Percentiles rank a stretch among this genome's conserved stretches.
Evolutionary conservation across 495 filamentous ascomycete genomes (phyloP).

Genomic region (Acidomyces sp.): DNA sequence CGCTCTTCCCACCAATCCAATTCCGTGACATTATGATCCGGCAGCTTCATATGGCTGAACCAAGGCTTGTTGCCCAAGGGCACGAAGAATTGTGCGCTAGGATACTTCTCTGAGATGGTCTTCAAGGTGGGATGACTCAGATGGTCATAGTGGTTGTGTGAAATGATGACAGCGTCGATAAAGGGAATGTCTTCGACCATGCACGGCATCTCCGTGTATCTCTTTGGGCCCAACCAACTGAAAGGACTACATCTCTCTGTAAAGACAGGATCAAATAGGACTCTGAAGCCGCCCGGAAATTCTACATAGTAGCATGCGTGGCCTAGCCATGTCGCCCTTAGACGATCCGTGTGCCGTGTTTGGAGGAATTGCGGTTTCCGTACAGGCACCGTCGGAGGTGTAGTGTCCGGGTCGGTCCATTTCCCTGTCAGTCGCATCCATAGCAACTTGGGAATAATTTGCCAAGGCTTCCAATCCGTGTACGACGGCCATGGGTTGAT

Average conservation of each 20-base stretch:
- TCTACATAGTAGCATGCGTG: constrained; percentile 93
- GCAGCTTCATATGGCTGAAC: constrained; percentile 47
- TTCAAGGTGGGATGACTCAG: constrained; percentile 61
- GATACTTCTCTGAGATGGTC: constrained; percentile 56
- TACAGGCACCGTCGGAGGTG: constrained; percentile 53
- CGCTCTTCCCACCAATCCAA: constrained; percentile 92
- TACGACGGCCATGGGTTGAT: constrained; percentile 40
- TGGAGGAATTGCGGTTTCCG: constrained; percentile 58
- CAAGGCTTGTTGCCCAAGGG: constrained; percentile 78
- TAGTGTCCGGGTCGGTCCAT: constrained; percentile 47
- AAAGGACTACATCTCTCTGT: constrained; percentile 74
- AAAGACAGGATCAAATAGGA: constrained; percentile 93
- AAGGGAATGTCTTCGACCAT: constrained; percentile 63
- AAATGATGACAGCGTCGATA: constrained; percentile 83
- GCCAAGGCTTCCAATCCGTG: constrained; percentile 11
- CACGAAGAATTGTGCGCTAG: constrained; percentile 77
- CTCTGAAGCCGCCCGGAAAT: constrained; percentile 75
- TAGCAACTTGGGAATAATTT: constrained; percentile 6
- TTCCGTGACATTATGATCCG: constrained; percentile 66
- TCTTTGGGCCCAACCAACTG: constrained; percentile 57
- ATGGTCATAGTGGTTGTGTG: constrained; percentile 92
- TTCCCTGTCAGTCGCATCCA: constrained; percentile 48
- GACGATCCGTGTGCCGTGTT: constrained; percentile 39
- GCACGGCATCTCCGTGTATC: constrained; percentile 71
- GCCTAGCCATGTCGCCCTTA: constrained; percentile 92